Percentiles rank a stretch among this genome's conserved stretches.
These are phyloP conservation scores for Chalara sp. DNA, from an alignment of 2,329 filamentous ascomycete genomes.

Conservation along the genomic window DNA sequence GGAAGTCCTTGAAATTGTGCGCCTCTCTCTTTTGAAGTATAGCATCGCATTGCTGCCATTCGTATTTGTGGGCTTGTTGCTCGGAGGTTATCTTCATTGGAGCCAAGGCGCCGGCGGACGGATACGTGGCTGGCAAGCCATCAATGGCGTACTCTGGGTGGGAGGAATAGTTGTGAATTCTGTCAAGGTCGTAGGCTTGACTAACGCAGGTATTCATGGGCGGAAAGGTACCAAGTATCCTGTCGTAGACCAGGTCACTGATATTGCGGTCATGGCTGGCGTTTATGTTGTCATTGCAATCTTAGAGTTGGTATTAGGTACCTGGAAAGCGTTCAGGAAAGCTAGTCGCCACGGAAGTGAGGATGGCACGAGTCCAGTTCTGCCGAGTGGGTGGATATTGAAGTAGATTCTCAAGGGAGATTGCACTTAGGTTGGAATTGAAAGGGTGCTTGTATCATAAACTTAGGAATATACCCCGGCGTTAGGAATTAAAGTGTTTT, in stretches of 20 bases:
- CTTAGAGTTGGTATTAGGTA: conserved; percentile 20
- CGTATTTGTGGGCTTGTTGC: conserved; percentile 24
- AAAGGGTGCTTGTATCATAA: no score
- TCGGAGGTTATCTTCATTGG: conserved; percentile 19
- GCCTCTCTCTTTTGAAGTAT: conserved; percentile 23
- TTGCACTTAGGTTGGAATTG: no score
- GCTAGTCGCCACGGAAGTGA: background rate
- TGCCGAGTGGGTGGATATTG: no score
- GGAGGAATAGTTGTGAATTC: conserved; percentile 22
- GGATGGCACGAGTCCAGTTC: no score
- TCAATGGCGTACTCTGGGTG: conserved; percentile 25
- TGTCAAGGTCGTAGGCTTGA: conserved; percentile 25
- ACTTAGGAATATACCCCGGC: no score
- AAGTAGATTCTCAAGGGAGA: no score
- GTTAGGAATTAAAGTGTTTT: no score
- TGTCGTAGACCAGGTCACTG: conserved; percentile 25
- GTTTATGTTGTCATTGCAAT: conserved; percentile 24
- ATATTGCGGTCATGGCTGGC: conserved; percentile 28
- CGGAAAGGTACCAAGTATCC: conserved; percentile 27
- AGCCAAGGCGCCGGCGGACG: conserved; percentile 17
- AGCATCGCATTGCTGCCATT: conserved; percentile 30
- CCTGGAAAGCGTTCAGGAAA: conserved; percentile 11
- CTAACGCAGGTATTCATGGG: conserved; percentile 20
- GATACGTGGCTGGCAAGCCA: conserved; percentile 18
- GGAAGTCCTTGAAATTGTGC: conserved; percentile 28